Conservation (phyloP, 1,284 basidiomycete species). For the Fomes fomentarius region DNA sequence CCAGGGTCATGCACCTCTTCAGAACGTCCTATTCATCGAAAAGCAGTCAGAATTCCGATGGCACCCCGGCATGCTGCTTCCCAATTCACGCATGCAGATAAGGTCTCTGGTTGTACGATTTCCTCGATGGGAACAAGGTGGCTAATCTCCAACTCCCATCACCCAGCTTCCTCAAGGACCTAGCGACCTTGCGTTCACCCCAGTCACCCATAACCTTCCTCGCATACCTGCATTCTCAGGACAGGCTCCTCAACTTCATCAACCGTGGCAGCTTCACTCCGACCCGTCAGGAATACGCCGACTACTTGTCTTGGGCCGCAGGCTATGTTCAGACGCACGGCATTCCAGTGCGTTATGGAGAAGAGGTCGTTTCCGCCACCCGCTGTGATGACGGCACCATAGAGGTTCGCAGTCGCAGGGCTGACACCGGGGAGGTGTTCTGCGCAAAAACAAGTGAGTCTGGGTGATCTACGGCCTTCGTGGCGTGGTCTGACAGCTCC, state of each 20-base stretch:
- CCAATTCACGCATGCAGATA: constrained; percentile 62
- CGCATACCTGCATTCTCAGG: constrained; percentile 55
- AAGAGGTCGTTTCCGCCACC: constrained; percentile 49
- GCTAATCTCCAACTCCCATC: constrained; percentile 16
- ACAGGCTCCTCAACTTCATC: constrained; percentile 50
- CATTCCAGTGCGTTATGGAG: constrained; percentile 48
- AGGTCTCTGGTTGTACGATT: constrained; percentile 37
- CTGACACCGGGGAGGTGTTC: constrained; percentile 39
- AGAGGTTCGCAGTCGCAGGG: constrained; percentile 41
- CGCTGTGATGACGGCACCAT: constrained; percentile 40
- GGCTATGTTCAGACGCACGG: constrained; percentile 46
- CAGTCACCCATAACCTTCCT: constrained; percentile 61
- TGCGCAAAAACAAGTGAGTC: constrained; percentile 44
- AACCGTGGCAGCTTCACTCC: constrained; percentile 41
- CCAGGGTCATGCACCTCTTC: constrained; percentile 24
- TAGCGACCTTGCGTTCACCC: constrained; percentile 60
- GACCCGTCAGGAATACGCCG: constrained; percentile 50
- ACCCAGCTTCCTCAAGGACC: constrained; percentile 59
- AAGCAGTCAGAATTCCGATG: constrained; percentile 51
- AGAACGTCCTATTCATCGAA: constrained; percentile 54
- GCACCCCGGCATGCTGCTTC: constrained; percentile 64
- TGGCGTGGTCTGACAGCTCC: constrained; percentile 12
- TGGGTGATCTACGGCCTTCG: constrained; percentile 12
- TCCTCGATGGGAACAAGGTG: neutral
- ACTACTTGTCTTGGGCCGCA: constrained; percentile 62